Conservation (phyloP, 495 filamentous ascomycete species). For the Aspergillus diversus region DNA sequence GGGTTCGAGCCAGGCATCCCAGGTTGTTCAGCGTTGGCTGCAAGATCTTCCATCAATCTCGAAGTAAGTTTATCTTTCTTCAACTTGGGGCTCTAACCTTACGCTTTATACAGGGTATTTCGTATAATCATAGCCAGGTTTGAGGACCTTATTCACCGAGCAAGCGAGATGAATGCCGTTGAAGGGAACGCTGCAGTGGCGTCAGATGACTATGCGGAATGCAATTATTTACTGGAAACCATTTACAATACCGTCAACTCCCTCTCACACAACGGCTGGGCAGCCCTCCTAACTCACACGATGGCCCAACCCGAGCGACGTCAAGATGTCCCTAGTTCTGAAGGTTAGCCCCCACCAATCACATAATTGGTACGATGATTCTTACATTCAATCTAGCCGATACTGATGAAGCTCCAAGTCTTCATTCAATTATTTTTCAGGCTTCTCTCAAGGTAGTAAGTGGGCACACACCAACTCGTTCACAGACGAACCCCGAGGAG, state of each 20-base stretch:
- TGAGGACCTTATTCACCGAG: slow-evolving; percentile 40
- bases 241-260: slow-evolving; percentile 68
- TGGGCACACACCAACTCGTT: slow-evolving; percentile 19
- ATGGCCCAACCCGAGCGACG: slow-evolving; percentile 37
- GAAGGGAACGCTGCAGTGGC: slow-evolving; percentile 30
- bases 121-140: slow-evolving; percentile 43
- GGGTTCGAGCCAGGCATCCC: slow-evolving; percentile 71
- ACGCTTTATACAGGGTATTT: slow-evolving; percentile 42
- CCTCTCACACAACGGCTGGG: slow-evolving; percentile 49
- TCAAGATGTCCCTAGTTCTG: slow-evolving; percentile 29
- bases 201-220: slow-evolving; percentile 71
- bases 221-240: slow-evolving; percentile 76
- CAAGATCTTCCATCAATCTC: slow-evolving; percentile 64
- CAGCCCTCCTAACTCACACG: slow-evolving; percentile 42
- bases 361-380: slow-evolving; percentile 4
- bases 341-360: slow-evolving; percentile 33
- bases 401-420: slow-evolving; percentile 33
- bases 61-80: slow-evolving; percentile 32
- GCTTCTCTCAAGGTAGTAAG: slow-evolving; percentile 38
- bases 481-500: slow-evolving; percentile 30
- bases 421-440: slow-evolving; percentile 46
- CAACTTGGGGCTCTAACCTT: slow-evolving; percentile 10
- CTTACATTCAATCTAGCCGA: slow-evolving; percentile 27
- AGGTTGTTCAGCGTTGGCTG: slow-evolving; percentile 81
- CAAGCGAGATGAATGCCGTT: slow-evolving; percentile 20